phyloP scores from a whole-genome alignment of 2,329 filamentous ascomycete genomes.

The Phialocephala sp. region DNA sequence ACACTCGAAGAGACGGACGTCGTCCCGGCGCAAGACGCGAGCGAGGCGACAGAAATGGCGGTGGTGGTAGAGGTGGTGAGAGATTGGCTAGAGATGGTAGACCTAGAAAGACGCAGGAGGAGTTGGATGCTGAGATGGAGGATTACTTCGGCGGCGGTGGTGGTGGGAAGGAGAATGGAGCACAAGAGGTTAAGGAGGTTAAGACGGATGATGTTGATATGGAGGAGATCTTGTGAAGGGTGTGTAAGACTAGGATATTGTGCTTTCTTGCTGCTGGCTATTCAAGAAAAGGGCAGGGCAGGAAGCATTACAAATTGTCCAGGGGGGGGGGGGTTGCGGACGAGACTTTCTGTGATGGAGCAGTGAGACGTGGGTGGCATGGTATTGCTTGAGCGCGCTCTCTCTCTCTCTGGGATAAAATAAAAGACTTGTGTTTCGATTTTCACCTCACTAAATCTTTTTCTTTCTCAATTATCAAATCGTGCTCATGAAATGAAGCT shows the following conservation, averaged over 20 bases:
- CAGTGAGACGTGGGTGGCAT: not conserved
- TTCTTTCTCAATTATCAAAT: not conserved
- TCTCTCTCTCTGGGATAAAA: not conserved
- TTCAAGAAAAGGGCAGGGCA: too few relatives aligned
- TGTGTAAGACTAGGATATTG: not conserved
- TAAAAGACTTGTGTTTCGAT: not conserved
- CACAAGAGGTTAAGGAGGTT: conserved; percentile 43
- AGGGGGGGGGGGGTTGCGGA: too few relatives aligned
- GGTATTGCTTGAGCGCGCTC: not conserved
- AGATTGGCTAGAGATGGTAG: conserved; percentile 54
- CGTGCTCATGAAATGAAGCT: not conserved
- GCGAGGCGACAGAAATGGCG: conserved; percentile 47
- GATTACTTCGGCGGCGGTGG: conserved; percentile 77
- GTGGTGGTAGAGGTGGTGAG: conserved; percentile 44
- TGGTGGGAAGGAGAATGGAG: conserved; percentile 46
- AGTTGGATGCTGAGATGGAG: conserved; percentile 95
- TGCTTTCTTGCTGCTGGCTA: too few relatives aligned
- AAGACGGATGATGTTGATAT: conserved; percentile 58
- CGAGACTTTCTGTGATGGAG: not conserved
- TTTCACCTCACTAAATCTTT: not conserved
- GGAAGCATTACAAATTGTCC: not conserved
- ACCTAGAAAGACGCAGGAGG: conserved; percentile 85
- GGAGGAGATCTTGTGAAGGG: conserved; percentile 64
- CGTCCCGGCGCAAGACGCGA: conserved; percentile 52
- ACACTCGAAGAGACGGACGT: conserved; percentile 58